Conservation (phyloP, 2,329 filamentous ascomycete genomes). For the Apiospora koreana region DNA sequence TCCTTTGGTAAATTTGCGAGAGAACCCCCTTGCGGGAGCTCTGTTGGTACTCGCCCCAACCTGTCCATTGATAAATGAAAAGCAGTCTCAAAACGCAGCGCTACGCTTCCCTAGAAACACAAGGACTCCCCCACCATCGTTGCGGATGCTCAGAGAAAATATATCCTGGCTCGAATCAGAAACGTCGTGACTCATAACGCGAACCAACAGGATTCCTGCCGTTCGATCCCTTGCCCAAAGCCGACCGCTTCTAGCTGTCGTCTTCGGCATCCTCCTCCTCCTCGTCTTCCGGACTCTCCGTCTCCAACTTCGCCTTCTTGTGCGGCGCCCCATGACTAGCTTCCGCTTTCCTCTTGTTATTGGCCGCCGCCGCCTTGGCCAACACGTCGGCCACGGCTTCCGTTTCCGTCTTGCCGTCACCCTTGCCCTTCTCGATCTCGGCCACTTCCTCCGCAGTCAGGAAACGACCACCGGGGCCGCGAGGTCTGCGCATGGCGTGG, state of each 20-base stretch:
- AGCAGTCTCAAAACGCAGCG: constrained; percentile 25
- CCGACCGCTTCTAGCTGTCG: constrained; percentile 36
- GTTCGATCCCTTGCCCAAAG: background rate
- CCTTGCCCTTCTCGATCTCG: constrained; percentile 73
- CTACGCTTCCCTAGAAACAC: constrained; percentile 27
- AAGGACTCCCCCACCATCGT: constrained; percentile 26
- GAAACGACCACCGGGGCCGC: constrained; percentile 93
- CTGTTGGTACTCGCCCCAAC: background rate
- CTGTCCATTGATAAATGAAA: constrained; percentile 5
- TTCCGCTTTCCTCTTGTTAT: constrained; percentile 64
- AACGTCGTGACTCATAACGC: constrained; percentile 37
- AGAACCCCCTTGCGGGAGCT: constrained; percentile 2
- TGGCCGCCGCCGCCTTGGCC: constrained; percentile 31
- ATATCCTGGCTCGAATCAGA: constrained; percentile 29
- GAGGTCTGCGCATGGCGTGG: constrained; percentile 93
- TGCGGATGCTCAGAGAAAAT: constrained; percentile 29
- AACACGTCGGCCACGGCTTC: constrained; percentile 28
- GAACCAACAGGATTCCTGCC: constrained; percentile 25
- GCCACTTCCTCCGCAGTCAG: constrained; percentile 95
- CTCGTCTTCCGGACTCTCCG: constrained; percentile 45
- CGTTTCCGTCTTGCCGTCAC: constrained; percentile 38
- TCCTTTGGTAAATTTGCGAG: constrained; percentile 7
- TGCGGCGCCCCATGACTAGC: constrained; percentile 46
- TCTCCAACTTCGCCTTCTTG: constrained; percentile 52
- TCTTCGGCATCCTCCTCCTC: constrained; percentile 46